These are phyloP conservation scores for Fusarium udum DNA, from an alignment of 2,329 filamentous ascomycete species.

Conservation along the genomic window DNA sequence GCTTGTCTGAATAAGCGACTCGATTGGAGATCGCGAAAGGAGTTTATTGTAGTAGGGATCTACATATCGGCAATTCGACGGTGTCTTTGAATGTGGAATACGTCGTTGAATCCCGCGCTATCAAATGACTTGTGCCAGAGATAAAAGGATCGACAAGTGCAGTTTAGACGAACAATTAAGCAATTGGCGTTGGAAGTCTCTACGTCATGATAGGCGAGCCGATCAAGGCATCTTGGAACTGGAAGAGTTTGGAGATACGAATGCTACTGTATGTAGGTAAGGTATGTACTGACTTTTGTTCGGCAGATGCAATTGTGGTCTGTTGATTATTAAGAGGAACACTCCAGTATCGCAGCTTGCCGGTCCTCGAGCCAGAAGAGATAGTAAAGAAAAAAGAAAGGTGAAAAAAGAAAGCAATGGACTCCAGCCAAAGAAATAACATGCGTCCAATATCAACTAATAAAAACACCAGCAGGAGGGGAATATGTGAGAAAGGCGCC, in stretches of 20 bases:
- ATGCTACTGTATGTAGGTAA: neutral
- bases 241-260: neutral
- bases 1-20: neutral
- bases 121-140: constrained; percentile 5
- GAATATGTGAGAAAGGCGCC: constrained; percentile 1
- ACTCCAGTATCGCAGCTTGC: neutral
- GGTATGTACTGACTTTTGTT: neutral
- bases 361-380: neutral
- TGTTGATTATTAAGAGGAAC: neutral
- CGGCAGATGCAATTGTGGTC: constrained; percentile 5
- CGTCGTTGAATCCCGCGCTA: neutral
- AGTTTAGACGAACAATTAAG: neutral
- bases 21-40: neutral
- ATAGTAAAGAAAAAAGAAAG: neutral
- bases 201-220: constrained; percentile 17
- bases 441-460: neutral
- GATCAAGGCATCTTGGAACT: neutral
- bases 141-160: constrained; percentile 17
- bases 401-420: neutral
- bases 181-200: neutral
- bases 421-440: neutral
- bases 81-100: constrained; percentile 3
- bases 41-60: neutral
- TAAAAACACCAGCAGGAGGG: neutral
- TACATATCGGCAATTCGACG: neutral